Percentiles rank a stretch among this genome's conserved stretches.
phyloP scores from a whole-genome alignment of 306 rosid species.

The Malus fusca region DNA sequence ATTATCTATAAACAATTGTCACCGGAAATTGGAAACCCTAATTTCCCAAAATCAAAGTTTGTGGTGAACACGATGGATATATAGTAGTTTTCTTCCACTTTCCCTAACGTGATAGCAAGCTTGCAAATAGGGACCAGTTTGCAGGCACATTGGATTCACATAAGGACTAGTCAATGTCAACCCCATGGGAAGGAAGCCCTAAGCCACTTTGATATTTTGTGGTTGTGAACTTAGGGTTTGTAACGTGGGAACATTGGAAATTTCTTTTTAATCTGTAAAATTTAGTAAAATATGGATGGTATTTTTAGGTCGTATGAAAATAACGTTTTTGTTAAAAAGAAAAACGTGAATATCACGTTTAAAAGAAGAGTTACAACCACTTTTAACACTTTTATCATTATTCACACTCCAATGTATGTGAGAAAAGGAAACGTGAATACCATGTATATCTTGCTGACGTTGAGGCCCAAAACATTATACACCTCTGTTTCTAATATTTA shows the following conservation, averaged over 20 bases:
- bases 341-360: no score
- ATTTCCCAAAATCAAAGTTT: background rate
- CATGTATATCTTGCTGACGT: no score
- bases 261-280: no score
- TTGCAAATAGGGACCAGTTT: background rate
- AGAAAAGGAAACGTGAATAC: no score
- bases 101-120: background rate
- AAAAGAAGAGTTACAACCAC: no score
- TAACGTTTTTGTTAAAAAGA: no score
- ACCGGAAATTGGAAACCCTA: background rate
- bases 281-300: background rate
- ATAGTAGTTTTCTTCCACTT: background rate
- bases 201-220: background rate
- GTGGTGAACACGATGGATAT: background rate
- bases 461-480: no score
- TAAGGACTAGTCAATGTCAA: slow-evolving; percentile 3
- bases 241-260: no score
- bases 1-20: background rate
- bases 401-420: no score
- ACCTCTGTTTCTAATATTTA: no score
- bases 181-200: background rate
- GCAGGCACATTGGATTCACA: background rate
- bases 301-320: background rate
- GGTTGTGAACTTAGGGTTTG: background rate
- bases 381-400: no score